These are phyloP conservation scores for Ganoderma sinense DNA, from an alignment of 1,284 basidiomycete species.

Conservation along the genomic window DNA sequence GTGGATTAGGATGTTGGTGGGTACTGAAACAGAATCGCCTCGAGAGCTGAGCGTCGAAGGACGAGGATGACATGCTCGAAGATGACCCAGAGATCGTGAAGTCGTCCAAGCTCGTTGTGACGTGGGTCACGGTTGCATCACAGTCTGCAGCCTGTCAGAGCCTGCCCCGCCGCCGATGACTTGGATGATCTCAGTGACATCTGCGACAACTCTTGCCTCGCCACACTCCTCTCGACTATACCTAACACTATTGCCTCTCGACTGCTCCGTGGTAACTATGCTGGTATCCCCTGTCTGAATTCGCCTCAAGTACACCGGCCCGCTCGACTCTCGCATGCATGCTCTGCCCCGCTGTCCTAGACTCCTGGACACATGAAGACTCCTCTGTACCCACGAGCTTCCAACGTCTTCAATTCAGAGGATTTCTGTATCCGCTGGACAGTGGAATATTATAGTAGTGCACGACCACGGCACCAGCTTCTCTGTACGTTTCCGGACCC, in stretches of 20 bases:
- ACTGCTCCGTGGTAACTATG: constrained; percentile 37
- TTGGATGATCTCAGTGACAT: background rate
- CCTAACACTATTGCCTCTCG: constrained; percentile 83
- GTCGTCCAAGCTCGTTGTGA: constrained; percentile 3
- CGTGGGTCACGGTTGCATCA: constrained; percentile 6
- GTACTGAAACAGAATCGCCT: constrained; percentile 66
- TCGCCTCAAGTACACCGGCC: constrained; percentile 72
- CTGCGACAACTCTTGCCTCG: too few species aligned
- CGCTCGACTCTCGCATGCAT: too few species aligned
- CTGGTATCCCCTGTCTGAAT: constrained; percentile 85
- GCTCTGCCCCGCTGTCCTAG: too few species aligned
- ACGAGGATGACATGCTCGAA: constrained; percentile 17
- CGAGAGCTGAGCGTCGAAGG: constrained; percentile 60
- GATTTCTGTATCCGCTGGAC: too few species aligned
- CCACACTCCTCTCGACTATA: constrained; percentile 46
- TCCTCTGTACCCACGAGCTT: too few species aligned
- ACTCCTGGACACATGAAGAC: too few species aligned
- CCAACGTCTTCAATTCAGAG: too few species aligned
- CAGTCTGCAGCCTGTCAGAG: constrained; percentile 7
- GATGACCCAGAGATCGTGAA: constrained; percentile 18
- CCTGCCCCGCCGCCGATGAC: constrained; percentile 10
- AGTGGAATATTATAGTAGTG: too few species aligned
- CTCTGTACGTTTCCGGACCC: too few species aligned
- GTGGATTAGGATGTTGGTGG: constrained; percentile 82
- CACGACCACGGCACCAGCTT: too few species aligned